Base-by-base conservation (phyloP, 257 asterid genomes). In the Verbena officinalis region DNA sequence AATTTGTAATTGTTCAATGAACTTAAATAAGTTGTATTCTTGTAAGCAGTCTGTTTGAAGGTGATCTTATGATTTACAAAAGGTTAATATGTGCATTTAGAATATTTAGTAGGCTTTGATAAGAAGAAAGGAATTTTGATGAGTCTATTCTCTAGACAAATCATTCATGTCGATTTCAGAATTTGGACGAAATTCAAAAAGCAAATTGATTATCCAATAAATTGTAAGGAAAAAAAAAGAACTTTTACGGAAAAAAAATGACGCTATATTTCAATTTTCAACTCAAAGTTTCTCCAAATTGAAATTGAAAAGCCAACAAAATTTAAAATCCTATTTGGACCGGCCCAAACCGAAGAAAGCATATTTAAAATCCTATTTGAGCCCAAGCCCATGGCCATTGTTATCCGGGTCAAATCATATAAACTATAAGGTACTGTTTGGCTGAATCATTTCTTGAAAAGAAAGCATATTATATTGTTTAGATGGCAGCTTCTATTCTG, bases 81-180 rank as follows among this genome's bases (percentile, higher is more conserved):
- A 62, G 59, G 38, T 49, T 12, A 19, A 9, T 12, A 10, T 17
- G 16, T 27, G 33, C 5, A 5, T 27, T 45, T 8, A 23, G 62
- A 65, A 39, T 53, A 24, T 15, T 21, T 15, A 30, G 38, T 19
- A 23, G 65, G 65, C 65, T 55, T 55, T 44, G 65, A 4, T 44
- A 31, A 20, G 38, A 67, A 33, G 72, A 43, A 67, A 56, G 43
- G 65, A 67, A 67, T 67, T 31, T n/a, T 9, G 19, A 44, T 16
- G 7, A 14, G 19, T n/a, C 33, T 27, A 31, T 11, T 38, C 38
- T 44, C 12, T 16, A 15, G 20, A 49, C 20, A 65, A 36, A 2
- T 16, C 11, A 7, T 31, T 16, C 40, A 36, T 36, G 40, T 36
- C 1, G 8, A 9, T 36, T 36, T 36, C 40, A 36, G 33, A 36